Evolutionary conservation across 2,329 filamentous ascomycete species (phyloP).

Genomic region (Bipolaris zeicola): DNA sequence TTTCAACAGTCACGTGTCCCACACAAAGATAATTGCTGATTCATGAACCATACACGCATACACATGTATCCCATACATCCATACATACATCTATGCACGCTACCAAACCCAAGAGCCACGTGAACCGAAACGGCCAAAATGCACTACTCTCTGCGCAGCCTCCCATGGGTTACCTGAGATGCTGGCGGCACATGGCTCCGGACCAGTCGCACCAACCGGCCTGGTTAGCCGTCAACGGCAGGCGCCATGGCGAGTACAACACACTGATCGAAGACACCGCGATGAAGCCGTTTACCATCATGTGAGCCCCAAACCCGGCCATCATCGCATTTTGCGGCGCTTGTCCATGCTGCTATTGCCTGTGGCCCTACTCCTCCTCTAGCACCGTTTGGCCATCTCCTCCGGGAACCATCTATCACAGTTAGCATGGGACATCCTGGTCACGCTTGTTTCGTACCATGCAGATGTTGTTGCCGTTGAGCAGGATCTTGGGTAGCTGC

Average conservation of each 20-base stretch:
- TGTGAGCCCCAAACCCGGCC: not conserved
- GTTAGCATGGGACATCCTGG: slow-evolving; percentile 12
- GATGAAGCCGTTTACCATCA: slow-evolving; percentile 1
- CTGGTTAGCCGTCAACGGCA: not conserved
- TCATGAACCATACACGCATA: not conserved
- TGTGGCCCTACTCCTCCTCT: slow-evolving; percentile 27
- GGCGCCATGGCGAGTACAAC: not conserved
- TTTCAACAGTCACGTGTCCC: not conserved
- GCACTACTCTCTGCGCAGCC: not conserved
- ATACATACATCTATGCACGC: not conserved
- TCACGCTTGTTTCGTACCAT: slow-evolving; percentile 70
- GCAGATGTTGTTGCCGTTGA: slow-evolving; percentile 99
- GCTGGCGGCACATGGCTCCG: not conserved
- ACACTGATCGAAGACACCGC: not conserved
- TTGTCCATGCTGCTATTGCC: not conserved
- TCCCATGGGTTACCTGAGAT: not conserved
- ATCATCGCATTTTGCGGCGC: not conserved
- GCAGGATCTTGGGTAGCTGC: slow-evolving; percentile 89
- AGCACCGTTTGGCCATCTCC: slow-evolving; percentile 40
- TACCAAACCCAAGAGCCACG: not conserved
- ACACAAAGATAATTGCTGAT: not conserved
- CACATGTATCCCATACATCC: not conserved
- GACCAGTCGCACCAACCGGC: slow-evolving; percentile 3
- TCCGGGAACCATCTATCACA: slow-evolving; percentile 41
- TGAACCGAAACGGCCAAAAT: not conserved